A percentile compares a stretch with the other conserved stretches of the same genome.
Conservation (phyloP, 345 rosid genomes). For the Leavenworthia alabamica region DNA sequence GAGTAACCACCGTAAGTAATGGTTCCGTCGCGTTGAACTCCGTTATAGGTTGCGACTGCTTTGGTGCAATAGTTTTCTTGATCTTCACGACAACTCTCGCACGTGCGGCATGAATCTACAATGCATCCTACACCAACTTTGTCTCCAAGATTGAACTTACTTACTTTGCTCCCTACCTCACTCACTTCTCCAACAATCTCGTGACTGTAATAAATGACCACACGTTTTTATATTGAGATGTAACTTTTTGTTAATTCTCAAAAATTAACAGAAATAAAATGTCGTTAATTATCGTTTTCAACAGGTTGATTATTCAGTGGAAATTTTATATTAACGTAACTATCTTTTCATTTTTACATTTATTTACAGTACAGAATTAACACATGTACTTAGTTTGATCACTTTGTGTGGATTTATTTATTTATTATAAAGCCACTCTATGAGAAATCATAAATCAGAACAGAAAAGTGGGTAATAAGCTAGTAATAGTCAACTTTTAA, state of each 20-base stretch:
- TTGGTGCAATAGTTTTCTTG: conserved; percentile 54
- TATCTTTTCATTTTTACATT: background rate
- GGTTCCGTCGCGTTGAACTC: conserved; percentile 37
- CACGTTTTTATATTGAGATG: background rate
- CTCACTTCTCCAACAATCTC: conserved; percentile 62
- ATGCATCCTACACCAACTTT: conserved; percentile 53
- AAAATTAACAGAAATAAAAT: background rate
- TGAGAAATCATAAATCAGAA: background rate
- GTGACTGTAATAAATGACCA: conserved; percentile 35
- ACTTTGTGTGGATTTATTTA: background rate
- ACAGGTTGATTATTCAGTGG: background rate
- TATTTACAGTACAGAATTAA: background rate
- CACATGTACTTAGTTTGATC: background rate
- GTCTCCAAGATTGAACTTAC: conserved; percentile 44
- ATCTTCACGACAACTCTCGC: conserved; percentile 40
- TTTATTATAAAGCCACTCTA: background rate
- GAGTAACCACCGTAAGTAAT: conserved; percentile 59
- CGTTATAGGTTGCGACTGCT: conserved; percentile 34
- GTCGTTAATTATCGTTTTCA: no score
- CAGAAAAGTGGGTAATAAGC: background rate
- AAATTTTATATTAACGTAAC: background rate
- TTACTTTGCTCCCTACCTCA: conserved; percentile 47
- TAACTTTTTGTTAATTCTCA: background rate
- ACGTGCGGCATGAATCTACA: conserved; percentile 46
- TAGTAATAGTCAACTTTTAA: background rate